Evolutionary conservation across 768 basidiomycete species (phyloP).

Genomic region (Hygrocybe coccinea): DNA sequence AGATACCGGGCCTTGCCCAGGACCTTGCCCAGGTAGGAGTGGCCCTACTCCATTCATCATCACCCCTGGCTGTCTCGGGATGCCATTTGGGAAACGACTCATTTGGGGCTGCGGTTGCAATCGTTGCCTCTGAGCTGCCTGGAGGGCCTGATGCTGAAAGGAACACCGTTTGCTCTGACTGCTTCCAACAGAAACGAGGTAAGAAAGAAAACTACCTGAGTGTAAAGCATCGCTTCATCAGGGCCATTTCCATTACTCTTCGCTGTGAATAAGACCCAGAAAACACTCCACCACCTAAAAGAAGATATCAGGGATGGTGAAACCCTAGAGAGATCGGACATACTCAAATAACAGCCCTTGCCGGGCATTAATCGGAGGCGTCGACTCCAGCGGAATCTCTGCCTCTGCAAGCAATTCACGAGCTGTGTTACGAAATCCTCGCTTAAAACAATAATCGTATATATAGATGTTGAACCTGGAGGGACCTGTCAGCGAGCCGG

Average conservation of each 20-base stretch:
- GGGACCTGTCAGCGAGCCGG: slow-evolving; percentile 1
- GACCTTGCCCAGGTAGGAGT: slow-evolving; percentile 8
- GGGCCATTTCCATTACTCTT: slow-evolving; percentile 62
- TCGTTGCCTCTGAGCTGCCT: slow-evolving; percentile 27
- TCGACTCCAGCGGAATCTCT: slow-evolving; percentile 54
- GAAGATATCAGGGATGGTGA: slow-evolving; percentile 6
- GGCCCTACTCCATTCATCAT: slow-evolving; percentile 10
- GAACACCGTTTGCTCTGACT: background rate
- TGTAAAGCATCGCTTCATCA: slow-evolving; percentile 72
- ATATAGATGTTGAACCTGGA: slow-evolving; percentile 87
- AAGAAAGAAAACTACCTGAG: slow-evolving; percentile 45
- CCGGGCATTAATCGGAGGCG: slow-evolving; percentile 76
- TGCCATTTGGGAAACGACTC: slow-evolving; percentile 5
- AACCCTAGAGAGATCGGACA: slow-evolving; percentile 26
- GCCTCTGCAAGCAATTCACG: slow-evolving; percentile 63
- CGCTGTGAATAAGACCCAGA: slow-evolving; percentile 80
- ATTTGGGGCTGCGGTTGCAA: slow-evolving; percentile 22
- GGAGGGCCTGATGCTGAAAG: slow-evolving; percentile 26
- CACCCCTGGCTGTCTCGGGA: slow-evolving; percentile 1
- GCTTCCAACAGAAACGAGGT: slow-evolving; percentile 23
- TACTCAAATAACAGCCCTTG: slow-evolving; percentile 83
- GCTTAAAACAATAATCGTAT: slow-evolving; percentile 78
- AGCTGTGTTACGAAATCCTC: slow-evolving; percentile 72
- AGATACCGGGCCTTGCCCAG: slow-evolving; percentile 11
- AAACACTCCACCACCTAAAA: slow-evolving; percentile 82